Percentiles rank a stretch among this genome's conserved stretches.
phyloP scores from a whole-genome alignment of 768 basidiomycete species.

The Phallus indusiatus region DNA sequence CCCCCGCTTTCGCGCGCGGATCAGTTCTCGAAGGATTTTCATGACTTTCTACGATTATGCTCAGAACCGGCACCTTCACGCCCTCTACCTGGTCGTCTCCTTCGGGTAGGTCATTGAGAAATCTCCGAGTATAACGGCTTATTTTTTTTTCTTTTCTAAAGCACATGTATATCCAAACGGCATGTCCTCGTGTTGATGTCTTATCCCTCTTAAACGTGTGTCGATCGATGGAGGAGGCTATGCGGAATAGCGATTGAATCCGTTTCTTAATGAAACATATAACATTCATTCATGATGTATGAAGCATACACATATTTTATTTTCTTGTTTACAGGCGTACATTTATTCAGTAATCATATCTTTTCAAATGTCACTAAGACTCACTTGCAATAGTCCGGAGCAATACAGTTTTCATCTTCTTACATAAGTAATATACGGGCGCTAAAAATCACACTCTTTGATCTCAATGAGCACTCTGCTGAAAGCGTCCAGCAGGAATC shows the following conservation, averaged over 20 bases:
- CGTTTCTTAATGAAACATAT: not conserved
- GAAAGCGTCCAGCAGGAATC: constrained; percentile 1
- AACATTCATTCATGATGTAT: not conserved
- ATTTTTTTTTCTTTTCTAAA: constrained; percentile 22
- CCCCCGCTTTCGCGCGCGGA: constrained; percentile 51
- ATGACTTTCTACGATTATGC: constrained; percentile 61
- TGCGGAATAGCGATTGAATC: not conserved
- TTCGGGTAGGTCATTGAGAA: constrained; percentile 38
- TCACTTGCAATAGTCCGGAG: no score
- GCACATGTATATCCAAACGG: constrained; percentile 57
- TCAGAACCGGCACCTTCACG: constrained; percentile 49
- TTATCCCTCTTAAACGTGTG: constrained; percentile 59
- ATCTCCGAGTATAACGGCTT: not conserved
- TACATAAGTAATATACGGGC: not conserved
- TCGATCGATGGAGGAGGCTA: constrained; percentile 49
- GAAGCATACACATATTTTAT: not conserved
- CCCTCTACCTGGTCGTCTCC: constrained; percentile 46
- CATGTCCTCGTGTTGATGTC: constrained; percentile 60
- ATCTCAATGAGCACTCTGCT: not conserved
- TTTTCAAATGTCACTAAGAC: not conserved
- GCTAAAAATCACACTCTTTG: not conserved
- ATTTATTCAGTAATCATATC: not conserved
- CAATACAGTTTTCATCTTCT: no score
- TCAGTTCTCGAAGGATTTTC: constrained; percentile 56
- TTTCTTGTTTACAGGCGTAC: not conserved